These are phyloP conservation scores for Solanum chilense DNA, from an alignment of 257 asterid species.

Conservation along the genomic window DNA sequence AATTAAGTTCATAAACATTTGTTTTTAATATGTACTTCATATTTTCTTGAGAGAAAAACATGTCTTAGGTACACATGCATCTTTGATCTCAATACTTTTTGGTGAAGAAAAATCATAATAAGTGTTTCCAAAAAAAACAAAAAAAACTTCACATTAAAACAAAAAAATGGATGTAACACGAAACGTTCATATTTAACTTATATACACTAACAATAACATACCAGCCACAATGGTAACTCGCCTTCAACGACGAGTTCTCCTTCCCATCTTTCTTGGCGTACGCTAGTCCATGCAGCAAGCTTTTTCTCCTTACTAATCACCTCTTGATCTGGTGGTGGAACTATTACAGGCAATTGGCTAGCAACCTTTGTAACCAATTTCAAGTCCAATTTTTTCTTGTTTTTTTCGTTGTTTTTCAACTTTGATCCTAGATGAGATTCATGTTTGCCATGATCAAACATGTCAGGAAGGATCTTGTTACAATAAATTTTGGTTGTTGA, in stretches of 20 bases:
- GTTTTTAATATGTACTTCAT: background rate
- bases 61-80: background rate
- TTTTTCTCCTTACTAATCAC: constrained; percentile 8
- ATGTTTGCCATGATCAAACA: constrained; percentile 15
- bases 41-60: too few relatives aligned
- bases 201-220: background rate
- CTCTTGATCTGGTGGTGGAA: constrained; percentile 15
- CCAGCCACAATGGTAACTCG: constrained; percentile 84
- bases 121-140: background rate
- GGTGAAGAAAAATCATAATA: background rate
- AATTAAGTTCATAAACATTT: background rate
- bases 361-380: constrained; percentile 30
- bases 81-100: background rate
- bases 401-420: background rate
- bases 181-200: background rate
- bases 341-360: constrained; percentile 22
- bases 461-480: constrained; percentile 1
- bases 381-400: background rate
- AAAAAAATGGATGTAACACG: background rate
- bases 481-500: constrained; percentile 20
- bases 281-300: constrained; percentile 79
- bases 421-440: constrained; percentile 1
- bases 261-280: constrained; percentile 78
- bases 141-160: too few relatives aligned
- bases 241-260: constrained; percentile 89